Base-by-base conservation (phyloP, 129 eudicot species). In the carrot (Daucus carota) region DNA sequence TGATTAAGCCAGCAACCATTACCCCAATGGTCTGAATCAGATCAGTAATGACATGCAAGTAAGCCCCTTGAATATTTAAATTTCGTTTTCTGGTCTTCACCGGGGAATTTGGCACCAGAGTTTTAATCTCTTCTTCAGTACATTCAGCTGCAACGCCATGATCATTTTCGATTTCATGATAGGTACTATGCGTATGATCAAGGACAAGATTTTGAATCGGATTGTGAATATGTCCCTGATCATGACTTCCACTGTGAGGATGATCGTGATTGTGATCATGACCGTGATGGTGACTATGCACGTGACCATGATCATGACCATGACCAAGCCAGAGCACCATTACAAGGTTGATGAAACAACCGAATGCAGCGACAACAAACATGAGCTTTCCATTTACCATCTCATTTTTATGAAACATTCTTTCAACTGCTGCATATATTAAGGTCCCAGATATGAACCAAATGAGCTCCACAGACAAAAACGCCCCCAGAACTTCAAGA, bases 391-490 rank as follows among this genome's bases (percentile, higher is more conserved):
- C 96, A 68, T 89, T 80, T 11, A 92, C 92, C 34, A 73, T 79
- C 1, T 82, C 82, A 31, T 84, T 85, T 22, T 84, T 75, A 31
- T 84, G 88, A 24, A 92, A 68, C 18, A 92, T 78, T 80, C 90
- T 79, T 47, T 73, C 82, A 17, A 84, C 59, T 52, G 93, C 96
- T 81, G 90, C 93, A 63, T 75, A 92, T 24, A 92, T 82, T 31
- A 89, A 84, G 76, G 83, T 73, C 72, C 97, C 97, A 2, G 96
- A 83, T 15, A 89, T 84, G 54, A 89, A 80, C 97, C 97, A 92
- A 45, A 89, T 88, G 17, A 91, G 78, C 60, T 91, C 93, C 52
- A 91, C 79, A 11, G 94, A 88, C 7, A 86, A 69, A 73, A 88
- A 87, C 0, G 90, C 92, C 34, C 92, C 97, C 44, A 91, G 80